Base-by-base conservation (phyloP, 371 early-diverging fungal species). In the Mucor lusitanicus region DNA sequence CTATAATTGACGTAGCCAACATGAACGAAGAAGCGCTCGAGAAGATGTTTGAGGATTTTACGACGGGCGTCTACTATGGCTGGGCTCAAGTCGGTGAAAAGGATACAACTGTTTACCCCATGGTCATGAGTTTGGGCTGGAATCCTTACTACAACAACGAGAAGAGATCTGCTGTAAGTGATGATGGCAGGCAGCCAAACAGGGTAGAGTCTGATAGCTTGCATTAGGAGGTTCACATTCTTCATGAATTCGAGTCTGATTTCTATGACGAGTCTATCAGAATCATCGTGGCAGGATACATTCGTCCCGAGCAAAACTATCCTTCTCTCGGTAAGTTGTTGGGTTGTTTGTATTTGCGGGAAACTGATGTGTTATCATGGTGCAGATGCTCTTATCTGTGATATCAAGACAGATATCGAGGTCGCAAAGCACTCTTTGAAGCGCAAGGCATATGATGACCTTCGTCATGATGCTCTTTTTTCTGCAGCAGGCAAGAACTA, bases 81-180 rank as follows among this genome's bases (percentile, higher is more conserved):
- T 97, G 94, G 95, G 94, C 95, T 21, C 85, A 88, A 42, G 88
- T 98, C 15, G 83, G 78, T 12, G 75, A 72, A 64, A 77, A 71
- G 19, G 63, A 75, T 60, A 64, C 74, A 11, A 68, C 70, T 17
- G 92, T 97, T 23, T 89, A 89, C 69, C 96, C 96, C 9, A 98
- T 98, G 98, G 98, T 97, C 35, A 96, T 97, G 97, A 95, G 95
- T 69, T 88, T 95, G 56, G 99, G 99, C 21, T 99, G 99, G 99
- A 99, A 99, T 76, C 98, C 98, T 27, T 98, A 88, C 77, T 99
- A 95, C 77, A 93, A 98, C 68, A 98, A 98, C 80, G 94, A 96
- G 76, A 94, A 95, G 81, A 87, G 91, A 55, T 95, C 97, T 23
- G 97, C 95, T 54, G 93, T 92, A 83, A 74, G 88, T 82, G 1